Conservation (phyloP, 2,329 filamentous ascomycete genomes). For the Penicillium sp. region DNA sequence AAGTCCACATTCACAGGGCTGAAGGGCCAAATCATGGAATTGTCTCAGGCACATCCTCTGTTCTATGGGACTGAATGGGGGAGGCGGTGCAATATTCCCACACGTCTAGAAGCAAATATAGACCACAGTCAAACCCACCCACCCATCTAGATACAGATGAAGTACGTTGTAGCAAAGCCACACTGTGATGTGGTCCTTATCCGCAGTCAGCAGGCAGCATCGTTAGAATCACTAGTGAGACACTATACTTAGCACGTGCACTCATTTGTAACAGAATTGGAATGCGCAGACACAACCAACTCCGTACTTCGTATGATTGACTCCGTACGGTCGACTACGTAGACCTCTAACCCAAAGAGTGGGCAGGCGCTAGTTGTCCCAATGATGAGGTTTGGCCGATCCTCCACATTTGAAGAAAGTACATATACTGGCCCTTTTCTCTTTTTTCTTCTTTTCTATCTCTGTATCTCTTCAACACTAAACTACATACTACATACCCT, state of each 20-base stretch:
- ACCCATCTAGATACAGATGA: not conserved
- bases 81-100: not conserved
- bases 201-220: slow-evolving; percentile 20
- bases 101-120: not conserved
- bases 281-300: too few species aligned
- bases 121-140: not conserved
- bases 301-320: too few species aligned
- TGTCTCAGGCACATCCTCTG: not conserved
- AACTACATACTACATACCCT: not conserved
- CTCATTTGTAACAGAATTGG: not conserved
- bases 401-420: slow-evolving; percentile 17
- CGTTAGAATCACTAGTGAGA: slow-evolving; percentile 16
- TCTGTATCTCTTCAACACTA: not conserved
- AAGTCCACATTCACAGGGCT: slow-evolving; percentile 14
- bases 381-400: slow-evolving; percentile 15
- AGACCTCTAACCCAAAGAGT: too few species aligned
- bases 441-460: not conserved
- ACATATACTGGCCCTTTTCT: slow-evolving; percentile 6
- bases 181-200: not conserved
- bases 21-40: slow-evolving; percentile 5
- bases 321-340: too few species aligned
- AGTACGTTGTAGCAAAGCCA: not conserved
- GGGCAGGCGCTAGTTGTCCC: slow-evolving; percentile 7
- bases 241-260: too few species aligned
- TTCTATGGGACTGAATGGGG: not conserved